Percentiles rank a stretch among this genome's conserved stretches.
These are phyloP conservation scores for Colletotrichum neosansevieriae DNA, from an alignment of 2,329 filamentous ascomycete species.

Conservation along the genomic window DNA sequence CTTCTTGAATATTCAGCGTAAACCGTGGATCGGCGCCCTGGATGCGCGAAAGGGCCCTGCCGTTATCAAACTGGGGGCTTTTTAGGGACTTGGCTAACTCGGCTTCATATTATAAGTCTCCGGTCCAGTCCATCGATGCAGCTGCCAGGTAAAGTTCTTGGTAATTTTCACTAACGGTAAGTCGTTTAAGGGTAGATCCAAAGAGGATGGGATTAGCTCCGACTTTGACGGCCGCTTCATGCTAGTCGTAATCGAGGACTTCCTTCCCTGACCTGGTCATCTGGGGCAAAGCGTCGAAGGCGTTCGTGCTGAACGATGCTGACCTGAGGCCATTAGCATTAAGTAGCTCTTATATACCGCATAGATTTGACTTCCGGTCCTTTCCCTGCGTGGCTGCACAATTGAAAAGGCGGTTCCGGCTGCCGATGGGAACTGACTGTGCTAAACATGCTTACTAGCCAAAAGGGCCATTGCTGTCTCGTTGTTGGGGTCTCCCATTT, in stretches of 20 bases:
- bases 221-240: not conserved
- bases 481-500: not conserved
- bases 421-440: not conserved
- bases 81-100: not conserved
- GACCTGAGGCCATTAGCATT: not conserved
- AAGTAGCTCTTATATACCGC: not conserved
- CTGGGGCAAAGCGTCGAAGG: not conserved
- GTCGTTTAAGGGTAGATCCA: not conserved
- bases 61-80: not conserved
- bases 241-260: not conserved
- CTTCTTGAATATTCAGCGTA: not conserved
- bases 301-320: not conserved
- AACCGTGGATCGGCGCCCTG: not conserved
- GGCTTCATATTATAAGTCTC: not conserved
- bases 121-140: not conserved
- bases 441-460: not conserved
- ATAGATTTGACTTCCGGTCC: not conserved
- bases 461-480: not conserved
- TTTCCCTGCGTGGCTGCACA: not conserved
- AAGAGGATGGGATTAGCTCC: slow-evolving; percentile 12
- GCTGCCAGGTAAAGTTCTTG: not conserved
- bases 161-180: not conserved
- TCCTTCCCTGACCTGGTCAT: not conserved
- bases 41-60: not conserved
- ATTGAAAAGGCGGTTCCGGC: not conserved